A percentile compares a stretch with the other conserved stretches of the same genome.
Evolutionary conservation across 2,329 filamentous ascomycete species (phyloP).

Genomic region (Fusarium sp.): DNA sequence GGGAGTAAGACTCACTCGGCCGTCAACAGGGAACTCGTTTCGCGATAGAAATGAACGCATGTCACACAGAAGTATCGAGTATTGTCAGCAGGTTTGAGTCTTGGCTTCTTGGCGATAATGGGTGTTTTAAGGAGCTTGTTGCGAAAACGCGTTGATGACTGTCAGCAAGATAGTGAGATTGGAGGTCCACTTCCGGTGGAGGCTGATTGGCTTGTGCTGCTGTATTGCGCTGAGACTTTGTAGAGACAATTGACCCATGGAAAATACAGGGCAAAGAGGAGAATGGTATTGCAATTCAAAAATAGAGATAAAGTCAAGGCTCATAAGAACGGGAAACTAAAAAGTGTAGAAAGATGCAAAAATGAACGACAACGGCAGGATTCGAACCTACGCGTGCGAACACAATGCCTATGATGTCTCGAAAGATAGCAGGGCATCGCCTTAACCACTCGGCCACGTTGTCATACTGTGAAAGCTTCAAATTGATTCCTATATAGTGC

Average conservation of each 20-base stretch:
- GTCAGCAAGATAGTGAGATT: conserved; percentile 20
- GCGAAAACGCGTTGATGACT: not conserved
- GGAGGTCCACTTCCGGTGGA: not conserved
- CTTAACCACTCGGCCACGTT: conserved; percentile 36
- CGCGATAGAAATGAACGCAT: conserved; percentile 21
- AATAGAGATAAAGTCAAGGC: not conserved
- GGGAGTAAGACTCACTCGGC: not conserved
- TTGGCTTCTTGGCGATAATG: not conserved
- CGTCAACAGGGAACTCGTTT: conserved; percentile 21
- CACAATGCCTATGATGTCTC: conserved; percentile 34
- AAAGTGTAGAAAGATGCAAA: not conserved
- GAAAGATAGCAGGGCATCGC: conserved; percentile 33
- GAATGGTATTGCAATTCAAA: not conserved
- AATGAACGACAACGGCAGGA: conserved; percentile 27
- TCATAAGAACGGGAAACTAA: not conserved
- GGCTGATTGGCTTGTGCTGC: not conserved
- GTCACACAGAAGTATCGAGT: rapidly evolving
- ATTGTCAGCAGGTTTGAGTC: rapidly evolving
- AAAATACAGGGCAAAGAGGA: not conserved
- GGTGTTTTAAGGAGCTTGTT: not conserved
- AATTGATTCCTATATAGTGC: not conserved
- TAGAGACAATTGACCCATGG: not conserved
- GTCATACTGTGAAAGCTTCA: not conserved
- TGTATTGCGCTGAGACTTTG: not conserved
- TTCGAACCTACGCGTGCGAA: conserved; percentile 36